These are phyloP conservation scores for Phytopythium helicoides DNA, from an alignment of 352 stramenopile species.

Conservation along the genomic window DNA sequence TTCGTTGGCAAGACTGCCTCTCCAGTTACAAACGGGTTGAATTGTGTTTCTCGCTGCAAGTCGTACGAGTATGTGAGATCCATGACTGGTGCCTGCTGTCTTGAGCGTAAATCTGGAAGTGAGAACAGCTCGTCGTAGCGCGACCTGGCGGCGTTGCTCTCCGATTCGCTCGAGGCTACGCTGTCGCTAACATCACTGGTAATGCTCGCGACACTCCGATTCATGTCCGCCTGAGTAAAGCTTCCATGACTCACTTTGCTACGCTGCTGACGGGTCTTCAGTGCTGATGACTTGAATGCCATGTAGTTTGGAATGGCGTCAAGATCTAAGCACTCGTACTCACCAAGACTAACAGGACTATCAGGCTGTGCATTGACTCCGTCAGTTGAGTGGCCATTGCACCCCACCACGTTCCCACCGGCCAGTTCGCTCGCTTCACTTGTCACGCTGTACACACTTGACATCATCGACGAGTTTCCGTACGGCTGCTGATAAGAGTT, in stretches of 20 bases:
- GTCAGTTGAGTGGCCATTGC: conserved; percentile 1
- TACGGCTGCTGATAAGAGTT: conserved; percentile 38
- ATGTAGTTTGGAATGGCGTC: conserved; percentile 74
- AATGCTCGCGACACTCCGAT: conserved; percentile 17
- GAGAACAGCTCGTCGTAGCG: conserved; percentile 27
- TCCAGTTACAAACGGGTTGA: conserved; percentile 35
- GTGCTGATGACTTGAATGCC: conserved; percentile 55
- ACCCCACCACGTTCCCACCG: too few relatives aligned
- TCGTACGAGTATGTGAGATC: conserved; percentile 70
- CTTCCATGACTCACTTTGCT: not conserved
- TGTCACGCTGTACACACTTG: conserved; percentile 25
- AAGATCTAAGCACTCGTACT: conserved; percentile 75
- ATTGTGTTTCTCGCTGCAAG: conserved; percentile 47
- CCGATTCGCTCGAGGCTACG: conserved; percentile 20
- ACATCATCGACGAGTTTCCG: conserved; percentile 21
- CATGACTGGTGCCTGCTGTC: conserved; percentile 28
- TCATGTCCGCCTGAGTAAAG: not conserved
- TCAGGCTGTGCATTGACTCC: conserved; percentile 23
- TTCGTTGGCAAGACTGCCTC: too few relatives aligned
- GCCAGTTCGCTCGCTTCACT: not conserved
- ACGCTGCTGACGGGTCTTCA: conserved; percentile 18
- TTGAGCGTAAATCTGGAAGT: conserved; percentile 6
- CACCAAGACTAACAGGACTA: conserved; percentile 53
- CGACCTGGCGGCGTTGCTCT: conserved; percentile 4
- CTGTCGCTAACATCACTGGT: conserved; percentile 19